Base-by-base conservation (phyloP, 2,329 filamentous ascomycete genomes). In the Beauveria sp. region DNA sequence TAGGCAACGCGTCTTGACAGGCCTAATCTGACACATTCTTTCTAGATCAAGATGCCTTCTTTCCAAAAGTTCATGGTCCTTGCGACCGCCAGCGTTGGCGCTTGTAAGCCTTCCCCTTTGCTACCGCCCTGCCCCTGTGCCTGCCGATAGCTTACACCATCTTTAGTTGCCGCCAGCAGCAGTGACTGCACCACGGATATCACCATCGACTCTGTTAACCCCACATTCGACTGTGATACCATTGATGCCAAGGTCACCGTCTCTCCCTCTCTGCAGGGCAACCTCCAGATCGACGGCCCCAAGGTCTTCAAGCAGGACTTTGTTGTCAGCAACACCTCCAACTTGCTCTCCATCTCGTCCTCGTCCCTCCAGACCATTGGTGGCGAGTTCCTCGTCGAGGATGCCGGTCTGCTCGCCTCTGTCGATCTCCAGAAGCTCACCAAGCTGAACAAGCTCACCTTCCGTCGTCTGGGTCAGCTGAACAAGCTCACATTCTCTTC, bases 181-280 rank as follows among this genome's bases (percentile, higher is more conserved):
- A 46, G 46, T 43, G 31, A 28, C 50, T 75, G 74, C 57, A 77
- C 77, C 20, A 75, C 77, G 64, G 86, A 83, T 67, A 80, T 91
- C 77, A 81, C 81, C 74, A 87, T 83, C 75, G 83, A 84, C 68
- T 82, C 90, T 71, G 86, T 83, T 16, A 52, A 57, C 62, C 80
- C 80, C 20, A 73, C 72, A 54, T 77, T 93, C 64, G 74, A 82
- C 65, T 96, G 93, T 54, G 50, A 53, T 9, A 88, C 83, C 61
- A 82, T 90, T 72, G 77, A 83, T 57, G 91, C 89, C 70, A 81
- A 83, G 72, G 79, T 96, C 64, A 80, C 84, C 65, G 81, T 96
- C 66, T 81, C 80, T 64, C 78, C 79, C 43, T 72, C 74, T 57
- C 80, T 86, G 45, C 75, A 80, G 57, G 83, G 83, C 52, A 73